Conservation (phyloP, 2,329 filamentous ascomycete genomes). For the Grosmannia clavigera region DNA sequence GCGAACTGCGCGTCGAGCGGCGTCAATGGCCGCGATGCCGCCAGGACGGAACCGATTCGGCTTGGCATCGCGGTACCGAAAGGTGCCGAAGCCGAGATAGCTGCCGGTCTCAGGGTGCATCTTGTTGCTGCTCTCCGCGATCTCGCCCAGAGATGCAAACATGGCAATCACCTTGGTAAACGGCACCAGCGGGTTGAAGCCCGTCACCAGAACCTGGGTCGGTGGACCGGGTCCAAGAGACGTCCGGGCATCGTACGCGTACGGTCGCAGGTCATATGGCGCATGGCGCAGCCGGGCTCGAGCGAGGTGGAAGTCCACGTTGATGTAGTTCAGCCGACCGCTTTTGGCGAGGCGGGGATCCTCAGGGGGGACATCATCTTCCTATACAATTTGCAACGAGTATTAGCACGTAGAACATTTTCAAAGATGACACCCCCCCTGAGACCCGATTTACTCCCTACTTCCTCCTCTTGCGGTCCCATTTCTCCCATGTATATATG, state of each 20-base stretch:
- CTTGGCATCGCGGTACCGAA: constrained; percentile 71
- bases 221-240: constrained; percentile 84
- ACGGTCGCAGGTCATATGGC: constrained; percentile 71
- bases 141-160: constrained; percentile 74
- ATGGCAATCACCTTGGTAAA: constrained; percentile 65
- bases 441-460: constrained; percentile 12
- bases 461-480: constrained; percentile 11
- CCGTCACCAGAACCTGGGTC: constrained; percentile 82
- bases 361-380: constrained; percentile 64
- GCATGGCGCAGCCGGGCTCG: constrained; percentile 60
- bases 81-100: constrained; percentile 84
- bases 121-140: constrained; percentile 83
- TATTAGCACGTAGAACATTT: constrained; percentile 37
- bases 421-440: constrained; percentile 44
- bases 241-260: constrained; percentile 67
- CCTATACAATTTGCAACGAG: constrained; percentile 38
- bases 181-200: constrained; percentile 83
- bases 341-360: constrained; percentile 72
- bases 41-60: constrained; percentile 35
- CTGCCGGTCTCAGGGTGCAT: constrained; percentile 91
- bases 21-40: constrained; percentile 58
- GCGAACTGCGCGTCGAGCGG: constrained; percentile 68
- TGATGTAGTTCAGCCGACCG: constrained; percentile 54
- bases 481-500: constrained; percentile 7
- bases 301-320: constrained; percentile 55